Evolutionary conservation across 148 eudicot species (phyloP), one percentile per base, ranked within the genome.

Genomic region (Fagopyrum tataricum): DNA sequence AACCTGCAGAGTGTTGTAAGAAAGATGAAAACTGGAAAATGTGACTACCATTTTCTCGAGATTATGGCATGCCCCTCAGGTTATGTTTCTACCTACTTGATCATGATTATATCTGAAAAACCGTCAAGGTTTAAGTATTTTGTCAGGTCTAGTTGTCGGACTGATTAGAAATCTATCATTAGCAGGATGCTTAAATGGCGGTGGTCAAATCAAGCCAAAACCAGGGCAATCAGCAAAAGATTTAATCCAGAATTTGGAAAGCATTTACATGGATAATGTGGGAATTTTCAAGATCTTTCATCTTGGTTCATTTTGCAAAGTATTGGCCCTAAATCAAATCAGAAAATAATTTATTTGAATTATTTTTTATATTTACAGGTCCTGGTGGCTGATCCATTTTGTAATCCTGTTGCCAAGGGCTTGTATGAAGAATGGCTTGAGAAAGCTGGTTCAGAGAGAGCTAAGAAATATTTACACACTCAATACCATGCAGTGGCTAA

Each of bases 11-110:
- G 88, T 79, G 79, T 96, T 67, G 97, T 96, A 41, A 82, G 94
- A 73, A 92, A 90, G 81, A 83, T 96, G 24, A 88, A 96, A 84
- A 85, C 43, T 72, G 96, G 96, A 55, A 90, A 85, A 84, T 90
- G 92, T 81, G 99, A 96, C 74, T 96, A 92, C 79, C 88, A 96
- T 44, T 96, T 83, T 77, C 46, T 96, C 75, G 97, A 96, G 88
- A 89, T 96, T 72, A 96, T 96, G 99, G 99, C 99, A 73, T 96
- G 99, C 82, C 97, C 97, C 72, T 92, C 99, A 85, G 97, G 99
- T 96, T 73, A 59, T 69, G 44, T 52, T 41, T 47, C 31, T 31
- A 49, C 41, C 44, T 18, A 47, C 42, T 55, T 23, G 46, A 39
- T 44, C 52, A 70, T 41, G 20, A 68, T 41, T 68, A 6, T n/a